A percentile compares a stretch with the other conserved stretches of the same genome.
Evolutionary conservation across 2,329 filamentous ascomycete genomes (phyloP).

Genomic region (Fusarium proliferatum): DNA sequence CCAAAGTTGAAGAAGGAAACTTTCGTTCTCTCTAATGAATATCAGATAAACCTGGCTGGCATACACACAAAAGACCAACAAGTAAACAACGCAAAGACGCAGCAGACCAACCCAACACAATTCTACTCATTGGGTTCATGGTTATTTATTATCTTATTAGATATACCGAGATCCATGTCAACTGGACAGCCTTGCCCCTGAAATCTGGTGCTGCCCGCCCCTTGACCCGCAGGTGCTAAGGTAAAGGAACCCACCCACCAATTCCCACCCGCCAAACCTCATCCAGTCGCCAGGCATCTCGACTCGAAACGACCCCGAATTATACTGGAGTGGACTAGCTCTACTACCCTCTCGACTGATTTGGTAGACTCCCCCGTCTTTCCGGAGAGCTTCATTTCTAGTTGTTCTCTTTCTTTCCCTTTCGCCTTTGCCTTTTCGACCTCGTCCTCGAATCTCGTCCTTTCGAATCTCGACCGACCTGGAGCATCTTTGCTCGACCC

Average conservation of each 20-base stretch:
- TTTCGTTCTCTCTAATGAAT: no score
- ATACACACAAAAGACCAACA: no score
- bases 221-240: background rate
- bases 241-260: slow-evolving; percentile 23
- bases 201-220: no score
- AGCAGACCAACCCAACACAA: no score
- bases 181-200: no score
- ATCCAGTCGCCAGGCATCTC: slow-evolving; percentile 9
- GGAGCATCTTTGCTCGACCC: slow-evolving; percentile 5
- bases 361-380: slow-evolving; percentile 36
- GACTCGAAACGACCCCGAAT: slow-evolving; percentile 37
- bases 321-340: slow-evolving; percentile 31
- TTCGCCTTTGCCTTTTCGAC: slow-evolving; percentile 6
- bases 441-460: slow-evolving; percentile 1
- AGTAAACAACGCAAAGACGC: no score
- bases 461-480: slow-evolving; percentile 9
- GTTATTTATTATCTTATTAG: no score
- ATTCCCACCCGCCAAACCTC: slow-evolving; percentile 19
- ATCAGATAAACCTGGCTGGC: no score
- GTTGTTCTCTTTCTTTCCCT: slow-evolving; percentile 18
- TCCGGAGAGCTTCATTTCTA: slow-evolving; percentile 32
- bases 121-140: no score
- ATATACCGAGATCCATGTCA: no score
- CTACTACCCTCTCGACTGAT: slow-evolving; percentile 26
- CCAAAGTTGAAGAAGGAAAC: no score